Conservation (phyloP, 208 protist species). For the Tritrichomonas musculus region DNA sequence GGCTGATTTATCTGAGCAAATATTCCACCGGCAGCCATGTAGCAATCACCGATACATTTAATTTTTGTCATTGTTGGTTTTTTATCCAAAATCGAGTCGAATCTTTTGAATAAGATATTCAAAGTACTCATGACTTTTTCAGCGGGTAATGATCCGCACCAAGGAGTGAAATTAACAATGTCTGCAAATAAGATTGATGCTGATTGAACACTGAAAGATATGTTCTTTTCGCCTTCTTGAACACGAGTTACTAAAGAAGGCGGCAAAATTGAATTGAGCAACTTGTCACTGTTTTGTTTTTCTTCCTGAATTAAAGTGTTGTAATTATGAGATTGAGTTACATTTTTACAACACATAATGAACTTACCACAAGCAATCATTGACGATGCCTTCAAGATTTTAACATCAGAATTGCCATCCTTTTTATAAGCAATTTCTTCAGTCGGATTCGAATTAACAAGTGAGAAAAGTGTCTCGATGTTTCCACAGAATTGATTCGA, state of each 20-base stretch:
- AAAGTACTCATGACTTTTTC: background rate
- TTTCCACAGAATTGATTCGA: too few relatives aligned
- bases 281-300: background rate
- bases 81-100: background rate
- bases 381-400: too few relatives aligned
- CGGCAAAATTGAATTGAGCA: background rate
- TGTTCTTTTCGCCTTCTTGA: background rate
- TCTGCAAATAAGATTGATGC: background rate
- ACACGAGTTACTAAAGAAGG: background rate
- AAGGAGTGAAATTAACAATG: background rate
- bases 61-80: background rate
- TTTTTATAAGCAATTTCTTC: too few relatives aligned
- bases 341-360: background rate
- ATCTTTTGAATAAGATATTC: background rate
- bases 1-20: too few relatives aligned
- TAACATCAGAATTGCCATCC: too few relatives aligned
- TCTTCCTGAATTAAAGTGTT: background rate
- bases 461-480: too few relatives aligned
- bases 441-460: too few relatives aligned
- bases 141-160: background rate
- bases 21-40: too few relatives aligned
- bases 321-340: background rate
- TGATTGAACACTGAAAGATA: background rate
- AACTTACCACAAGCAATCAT: too few relatives aligned
- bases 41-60: too few relatives aligned